Base-by-base conservation (phyloP, 495 filamentous ascomycete species). In the Symbiotaphrina buchneri region DNA sequence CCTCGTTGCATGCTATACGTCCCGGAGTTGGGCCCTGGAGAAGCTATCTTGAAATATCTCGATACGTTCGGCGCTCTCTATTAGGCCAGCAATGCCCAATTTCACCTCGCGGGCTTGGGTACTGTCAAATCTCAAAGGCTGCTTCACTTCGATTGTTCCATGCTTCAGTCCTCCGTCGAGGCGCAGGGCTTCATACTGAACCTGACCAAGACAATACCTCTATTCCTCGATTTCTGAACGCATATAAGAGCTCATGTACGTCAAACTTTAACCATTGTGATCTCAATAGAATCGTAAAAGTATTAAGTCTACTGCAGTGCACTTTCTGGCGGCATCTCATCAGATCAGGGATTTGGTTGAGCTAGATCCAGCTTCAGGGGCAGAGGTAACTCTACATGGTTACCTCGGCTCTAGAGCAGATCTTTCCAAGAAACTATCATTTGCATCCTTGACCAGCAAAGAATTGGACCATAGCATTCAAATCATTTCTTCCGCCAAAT, bases 341-440 rank as follows among this genome's bases (percentile, higher is more conserved):
- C 49, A 56, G 25, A 52, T 67, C 21, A 44, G 56, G 21, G 49
- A 56, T 3, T 59, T 69, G 21, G 39, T 52, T 13, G 31, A 46
- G 3, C 33, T 7, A 10, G n/a, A 45, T 28, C 48, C 53, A 8
- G 47, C 10, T 41, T 22, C 44, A 27, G 32, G 8, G 71, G 62
- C 25, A 14, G 43, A 59, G 21, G 66, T 83, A 11, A 53, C 58
- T 4, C 46, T 90, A 10, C 63, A 79, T 47, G 82, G 82, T 29
- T 91, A 80, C 40, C 54, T 92, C 3, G 62, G 64, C 10, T 51
- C 53, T 22, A 59, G 68, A 14, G 59, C 61, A 27, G 65, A 79
- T 32, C 45, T 77, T 11, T 65, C 65, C 24, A 67, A 71, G 39
- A 66, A 64, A 30, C 49, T 84, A 5, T 64, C 64, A 8, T 84